Percentiles rank a stretch among this genome's conserved stretches.
These are phyloP conservation scores for Rhododendron henanense DNA, from an alignment of 148 eudicot species.

Conservation along the genomic window DNA sequence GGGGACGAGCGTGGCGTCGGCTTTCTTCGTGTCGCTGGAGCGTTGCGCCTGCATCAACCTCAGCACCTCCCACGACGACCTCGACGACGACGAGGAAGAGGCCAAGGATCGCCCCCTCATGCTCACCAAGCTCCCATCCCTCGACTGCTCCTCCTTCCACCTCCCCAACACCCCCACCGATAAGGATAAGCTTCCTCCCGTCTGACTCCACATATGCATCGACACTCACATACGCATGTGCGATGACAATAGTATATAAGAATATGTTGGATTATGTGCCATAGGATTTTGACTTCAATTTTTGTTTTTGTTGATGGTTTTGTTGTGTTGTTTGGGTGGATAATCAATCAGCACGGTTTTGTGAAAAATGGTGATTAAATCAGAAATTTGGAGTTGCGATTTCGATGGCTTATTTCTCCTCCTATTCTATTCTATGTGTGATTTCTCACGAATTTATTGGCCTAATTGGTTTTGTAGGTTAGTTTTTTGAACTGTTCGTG, in stretches of 20 bases:
- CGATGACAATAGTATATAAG: background rate
- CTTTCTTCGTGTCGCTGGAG: conserved; percentile 29
- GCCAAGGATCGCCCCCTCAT: conserved; percentile 18
- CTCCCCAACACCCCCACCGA: background rate
- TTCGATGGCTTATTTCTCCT: background rate
- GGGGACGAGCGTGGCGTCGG: conserved; percentile 24
- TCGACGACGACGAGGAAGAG: conserved; percentile 10
- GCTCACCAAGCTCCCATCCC: background rate
- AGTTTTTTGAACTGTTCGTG: background rate
- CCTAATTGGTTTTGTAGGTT: background rate
- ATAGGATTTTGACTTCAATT: background rate
- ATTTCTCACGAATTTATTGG: background rate
- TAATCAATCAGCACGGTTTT: background rate
- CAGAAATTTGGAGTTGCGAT: background rate
- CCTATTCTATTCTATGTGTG: background rate
- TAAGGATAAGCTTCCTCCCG: conserved; percentile 1
- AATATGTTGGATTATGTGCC: background rate
- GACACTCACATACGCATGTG: background rate
- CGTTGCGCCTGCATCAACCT: conserved; percentile 33
- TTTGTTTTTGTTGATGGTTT: background rate
- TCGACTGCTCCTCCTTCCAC: background rate
- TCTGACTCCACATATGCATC: background rate
- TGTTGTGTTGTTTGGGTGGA: background rate
- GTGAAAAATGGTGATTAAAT: background rate
- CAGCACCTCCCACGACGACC: conserved; percentile 21